Evolutionary conservation across 805 yeast species (phyloP).

Genomic region (Starmerella bacillaris): DNA sequence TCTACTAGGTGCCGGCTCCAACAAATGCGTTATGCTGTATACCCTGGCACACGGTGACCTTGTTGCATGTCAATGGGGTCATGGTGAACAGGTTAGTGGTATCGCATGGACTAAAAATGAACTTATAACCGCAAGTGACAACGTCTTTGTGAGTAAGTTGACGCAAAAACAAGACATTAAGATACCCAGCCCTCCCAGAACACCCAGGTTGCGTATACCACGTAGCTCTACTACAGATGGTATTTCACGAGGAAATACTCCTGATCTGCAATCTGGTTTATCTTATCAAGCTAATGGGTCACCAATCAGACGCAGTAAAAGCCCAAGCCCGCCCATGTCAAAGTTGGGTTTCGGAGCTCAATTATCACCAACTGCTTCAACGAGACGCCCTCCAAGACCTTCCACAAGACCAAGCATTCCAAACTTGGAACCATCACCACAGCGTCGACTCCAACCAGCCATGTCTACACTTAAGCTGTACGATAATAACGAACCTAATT

Average conservation of each 20-base stretch:
- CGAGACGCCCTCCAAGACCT: neutral
- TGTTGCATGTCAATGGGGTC: conserved; percentile 41
- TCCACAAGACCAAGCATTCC: conserved; percentile 1
- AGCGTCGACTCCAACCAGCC: no score
- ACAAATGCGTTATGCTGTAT: conserved; percentile 39
- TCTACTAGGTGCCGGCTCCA: conserved; percentile 27
- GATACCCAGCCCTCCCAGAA: neutral
- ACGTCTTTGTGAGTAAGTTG: conserved; percentile 5
- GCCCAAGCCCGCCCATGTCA: neutral
- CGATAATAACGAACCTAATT: neutral
- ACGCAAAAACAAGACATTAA: neutral
- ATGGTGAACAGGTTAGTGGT: conserved; percentile 34
- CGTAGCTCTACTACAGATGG: neutral
- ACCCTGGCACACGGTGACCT: conserved; percentile 31
- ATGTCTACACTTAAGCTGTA: neutral
- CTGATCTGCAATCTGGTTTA: neutral
- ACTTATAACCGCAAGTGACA: conserved; percentile 11
- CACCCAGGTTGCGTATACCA: neutral
- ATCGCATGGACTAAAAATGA: conserved; percentile 18
- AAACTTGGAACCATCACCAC: no score
- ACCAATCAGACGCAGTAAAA: conserved; percentile 1
- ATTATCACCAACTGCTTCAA: neutral
- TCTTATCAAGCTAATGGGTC: no score
- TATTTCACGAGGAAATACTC: conserved; percentile 1
- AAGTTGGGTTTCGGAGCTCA: neutral